Evolutionary conservation across 257 asterid genomes (phyloP).

Genomic region (Apocynum venetum): DNA sequence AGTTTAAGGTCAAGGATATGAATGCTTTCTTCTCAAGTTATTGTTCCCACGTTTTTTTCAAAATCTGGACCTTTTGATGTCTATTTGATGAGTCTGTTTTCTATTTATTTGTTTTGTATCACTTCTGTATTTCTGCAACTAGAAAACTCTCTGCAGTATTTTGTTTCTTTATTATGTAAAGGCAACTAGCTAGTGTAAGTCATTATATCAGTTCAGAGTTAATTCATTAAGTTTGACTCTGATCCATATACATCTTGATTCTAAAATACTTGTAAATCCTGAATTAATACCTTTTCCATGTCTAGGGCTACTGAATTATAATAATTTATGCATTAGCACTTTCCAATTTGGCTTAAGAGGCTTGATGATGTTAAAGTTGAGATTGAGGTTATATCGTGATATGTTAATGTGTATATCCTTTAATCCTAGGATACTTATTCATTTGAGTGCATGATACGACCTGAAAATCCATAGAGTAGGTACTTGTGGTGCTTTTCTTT

Average conservation of each 20-base stretch:
- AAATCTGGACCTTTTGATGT: neutral
- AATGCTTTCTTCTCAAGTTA: neutral
- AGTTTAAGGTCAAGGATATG: neutral
- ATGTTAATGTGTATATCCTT: no score
- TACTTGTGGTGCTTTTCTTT: neutral
- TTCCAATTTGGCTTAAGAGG: neutral
- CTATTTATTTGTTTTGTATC: neutral
- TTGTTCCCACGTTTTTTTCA: neutral
- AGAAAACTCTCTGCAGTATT: neutral
- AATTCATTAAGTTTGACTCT: neutral
- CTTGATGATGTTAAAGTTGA: neutral
- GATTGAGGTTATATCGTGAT: no score
- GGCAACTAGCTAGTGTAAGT: neutral
- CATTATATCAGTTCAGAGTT: neutral
- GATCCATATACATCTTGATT: neutral
- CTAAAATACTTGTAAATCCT: neutral
- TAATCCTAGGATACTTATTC: neutral
- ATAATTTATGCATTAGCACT: neutral
- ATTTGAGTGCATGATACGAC: neutral
- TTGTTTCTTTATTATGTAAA: neutral
- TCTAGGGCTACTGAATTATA: neutral
- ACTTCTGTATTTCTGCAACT: neutral
- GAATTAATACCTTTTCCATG: neutral
- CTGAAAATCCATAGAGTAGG: neutral
- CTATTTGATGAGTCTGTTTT: neutral